Base-by-base conservation (phyloP, 169 alveolate species). In the Plasmodium gaboni region DNA sequence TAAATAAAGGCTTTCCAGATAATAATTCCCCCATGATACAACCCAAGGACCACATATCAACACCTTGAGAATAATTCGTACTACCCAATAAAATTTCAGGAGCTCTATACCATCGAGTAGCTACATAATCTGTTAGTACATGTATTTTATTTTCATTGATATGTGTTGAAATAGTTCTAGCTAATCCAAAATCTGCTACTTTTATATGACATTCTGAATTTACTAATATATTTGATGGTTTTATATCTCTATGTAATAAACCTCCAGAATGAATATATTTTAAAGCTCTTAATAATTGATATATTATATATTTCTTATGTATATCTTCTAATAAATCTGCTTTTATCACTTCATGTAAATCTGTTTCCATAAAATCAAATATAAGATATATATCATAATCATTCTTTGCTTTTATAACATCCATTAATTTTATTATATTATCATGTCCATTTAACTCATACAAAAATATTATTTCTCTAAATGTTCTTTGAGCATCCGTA, bases 31-130 rank as follows among this genome's bases (percentile, higher is more conserved):
- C 99, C 80, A 98, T 92, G 64, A 99, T 98, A 88, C 99, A 99
- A 13, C 99, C 99, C 32, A 99, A 95, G 9, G 99, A 97, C 99
- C 99, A 99, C 99, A 98, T 98, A 90, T 99, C 99, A 7, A 98
- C 99, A 32, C 99, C 99, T 91, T 98, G 98, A n/a, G 99, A 97
- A 93, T 99, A 99, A 53, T 96, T 96, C 48, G 99, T 97, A 87
- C 98, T 96, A 19, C 99, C 99, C 42, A 98, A 93, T 53, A 98
- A 88, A 17, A 98, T 97, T 94, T 98, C 99, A 1, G 99, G 99
- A 0, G 99, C 99, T 38, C 99, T 95, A 93, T 98, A 98, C 99
- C 99, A 98, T 64, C 99, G 94, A 1, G 99, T 98, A 0, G 99
- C 99, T n/a, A 98, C 99, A 92, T 98, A 98, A 91, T 98, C 99